Conservation (phyloP, 1,284 basidiomycete species). For the Rhodotorula sp. region DNA sequence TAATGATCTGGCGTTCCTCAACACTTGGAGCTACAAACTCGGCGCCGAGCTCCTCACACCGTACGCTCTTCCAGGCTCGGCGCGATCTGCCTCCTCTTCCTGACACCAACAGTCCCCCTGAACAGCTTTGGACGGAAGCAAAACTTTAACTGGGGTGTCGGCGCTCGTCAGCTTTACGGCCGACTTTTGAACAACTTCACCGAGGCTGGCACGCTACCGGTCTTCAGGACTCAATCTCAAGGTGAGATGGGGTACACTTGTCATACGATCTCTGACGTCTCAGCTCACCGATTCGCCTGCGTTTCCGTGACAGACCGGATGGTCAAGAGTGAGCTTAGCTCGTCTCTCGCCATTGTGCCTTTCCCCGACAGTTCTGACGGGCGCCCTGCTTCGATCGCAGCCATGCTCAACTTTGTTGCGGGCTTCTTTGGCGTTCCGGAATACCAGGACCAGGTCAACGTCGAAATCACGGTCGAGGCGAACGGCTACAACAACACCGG, state of each 20-base stretch:
- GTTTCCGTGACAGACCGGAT: slow-evolving; percentile 46
- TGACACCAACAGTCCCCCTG: not conserved
- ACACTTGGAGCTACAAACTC: slow-evolving; percentile 57
- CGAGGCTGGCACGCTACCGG: slow-evolving; percentile 52
- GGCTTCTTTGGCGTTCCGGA: slow-evolving; percentile 57
- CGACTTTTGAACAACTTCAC: slow-evolving; percentile 32
- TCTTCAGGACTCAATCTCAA: slow-evolving; percentile 54
- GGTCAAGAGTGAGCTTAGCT: slow-evolving; percentile 46
- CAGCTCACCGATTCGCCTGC: too few relatives aligned
- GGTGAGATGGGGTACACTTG: too few relatives aligned
- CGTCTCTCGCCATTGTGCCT: too few relatives aligned
- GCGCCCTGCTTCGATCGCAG: not conserved
- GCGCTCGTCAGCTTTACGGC: slow-evolving; percentile 60
- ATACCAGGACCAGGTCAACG: slow-evolving; percentile 76
- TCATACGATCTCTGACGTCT: too few relatives aligned
- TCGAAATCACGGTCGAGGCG: slow-evolving; percentile 60
- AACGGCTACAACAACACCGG: slow-evolving; percentile 55
- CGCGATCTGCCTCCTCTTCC: slow-evolving; percentile 57
- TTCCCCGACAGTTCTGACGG: slow-evolving; percentile 51
- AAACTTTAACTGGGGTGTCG: slow-evolving; percentile 46
- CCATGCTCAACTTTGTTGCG: slow-evolving; percentile 51
- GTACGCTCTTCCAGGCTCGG: slow-evolving; percentile 59
- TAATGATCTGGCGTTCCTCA: slow-evolving; percentile 68
- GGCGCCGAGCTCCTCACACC: slow-evolving; percentile 70
- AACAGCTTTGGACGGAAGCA: slow-evolving; percentile 59